Percentiles rank a stretch among this genome's conserved stretches.
Conservation (phyloP, 495 filamentous ascomycete species). For the Penicillium cataractarum region DNA sequence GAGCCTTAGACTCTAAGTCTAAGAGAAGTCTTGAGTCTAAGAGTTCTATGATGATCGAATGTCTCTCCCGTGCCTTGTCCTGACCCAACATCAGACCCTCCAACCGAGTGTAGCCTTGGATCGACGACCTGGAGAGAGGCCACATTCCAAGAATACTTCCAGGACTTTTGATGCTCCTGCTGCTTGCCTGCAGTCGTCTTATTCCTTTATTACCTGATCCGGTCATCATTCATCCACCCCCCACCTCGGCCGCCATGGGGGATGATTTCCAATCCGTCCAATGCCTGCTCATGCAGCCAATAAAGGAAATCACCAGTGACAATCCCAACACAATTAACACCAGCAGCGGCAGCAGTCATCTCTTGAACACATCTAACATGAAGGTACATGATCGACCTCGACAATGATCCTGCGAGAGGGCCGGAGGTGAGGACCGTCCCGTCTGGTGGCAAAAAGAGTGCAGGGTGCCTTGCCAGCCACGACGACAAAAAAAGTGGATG, state of each 20-base stretch:
- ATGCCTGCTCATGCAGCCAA: neutral
- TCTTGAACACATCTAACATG: neutral
- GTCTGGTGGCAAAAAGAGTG: neutral
- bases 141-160: neutral
- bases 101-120: neutral
- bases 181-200: neutral
- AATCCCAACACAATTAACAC: too few species aligned
- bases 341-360: too few species aligned
- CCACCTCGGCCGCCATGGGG: neutral
- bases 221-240: too few species aligned
- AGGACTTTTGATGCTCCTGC: neutral
- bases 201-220: neutral
- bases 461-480: neutral
- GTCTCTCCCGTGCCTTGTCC: neutral
- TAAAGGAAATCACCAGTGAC: neutral
- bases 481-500: neutral
- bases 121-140: neutral
- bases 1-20: neutral
- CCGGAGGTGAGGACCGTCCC: slow-evolving; percentile 3
- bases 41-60: neutral
- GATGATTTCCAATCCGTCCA: slow-evolving; percentile 8
- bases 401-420: neutral
- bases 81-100: neutral
- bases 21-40: neutral
- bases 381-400: neutral